Conservation (phyloP, 2,329 filamentous ascomycete species). For the Malbranchea zuffiana region DNA sequence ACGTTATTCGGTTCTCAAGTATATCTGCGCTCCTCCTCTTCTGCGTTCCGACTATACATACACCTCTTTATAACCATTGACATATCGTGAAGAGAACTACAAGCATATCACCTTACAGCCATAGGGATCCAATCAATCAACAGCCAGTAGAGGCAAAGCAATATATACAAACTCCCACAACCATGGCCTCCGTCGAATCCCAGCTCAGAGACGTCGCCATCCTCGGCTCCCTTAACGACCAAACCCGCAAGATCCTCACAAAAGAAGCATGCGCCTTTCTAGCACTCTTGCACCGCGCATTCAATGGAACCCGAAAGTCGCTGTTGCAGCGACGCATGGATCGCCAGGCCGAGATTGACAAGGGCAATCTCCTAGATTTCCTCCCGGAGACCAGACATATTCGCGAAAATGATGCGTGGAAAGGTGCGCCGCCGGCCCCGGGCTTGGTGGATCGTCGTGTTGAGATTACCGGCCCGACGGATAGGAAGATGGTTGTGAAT, state of each 20-base stretch:
- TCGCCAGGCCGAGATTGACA: slow-evolving; percentile 87
- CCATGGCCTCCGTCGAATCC: slow-evolving; percentile 59
- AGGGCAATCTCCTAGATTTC: slow-evolving; percentile 81
- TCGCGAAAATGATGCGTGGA: slow-evolving; percentile 89
- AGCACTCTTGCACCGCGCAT: slow-evolving; percentile 85
- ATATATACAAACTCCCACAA: too few relatives aligned
- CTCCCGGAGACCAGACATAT: slow-evolving; percentile 91
- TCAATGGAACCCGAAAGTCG: slow-evolving; percentile 78
- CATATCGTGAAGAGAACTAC: too few relatives aligned
- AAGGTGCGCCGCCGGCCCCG: slow-evolving; percentile 78
- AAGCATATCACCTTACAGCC: too few relatives aligned
- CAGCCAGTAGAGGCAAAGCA: too few relatives aligned
- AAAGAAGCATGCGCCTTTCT: slow-evolving; percentile 86
- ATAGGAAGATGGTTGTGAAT: slow-evolving; percentile 98
- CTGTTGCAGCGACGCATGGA: slow-evolving; percentile 76
- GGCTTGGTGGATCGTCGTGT: slow-evolving; percentile 87
- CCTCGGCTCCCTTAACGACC: slow-evolving; percentile 64
- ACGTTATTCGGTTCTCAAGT: too few relatives aligned
- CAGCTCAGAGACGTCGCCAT: slow-evolving; percentile 83
- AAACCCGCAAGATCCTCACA: slow-evolving; percentile 81
- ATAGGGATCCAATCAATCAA: too few relatives aligned
- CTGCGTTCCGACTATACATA: too few relatives aligned
- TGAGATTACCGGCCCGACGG: slow-evolving; percentile 94
- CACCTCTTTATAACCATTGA: too few relatives aligned
- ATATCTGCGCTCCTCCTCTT: too few relatives aligned